Evolutionary conservation across 2,329 filamentous ascomycete genomes (phyloP).

Genomic region (Cladobotryum mycophilum): DNA sequence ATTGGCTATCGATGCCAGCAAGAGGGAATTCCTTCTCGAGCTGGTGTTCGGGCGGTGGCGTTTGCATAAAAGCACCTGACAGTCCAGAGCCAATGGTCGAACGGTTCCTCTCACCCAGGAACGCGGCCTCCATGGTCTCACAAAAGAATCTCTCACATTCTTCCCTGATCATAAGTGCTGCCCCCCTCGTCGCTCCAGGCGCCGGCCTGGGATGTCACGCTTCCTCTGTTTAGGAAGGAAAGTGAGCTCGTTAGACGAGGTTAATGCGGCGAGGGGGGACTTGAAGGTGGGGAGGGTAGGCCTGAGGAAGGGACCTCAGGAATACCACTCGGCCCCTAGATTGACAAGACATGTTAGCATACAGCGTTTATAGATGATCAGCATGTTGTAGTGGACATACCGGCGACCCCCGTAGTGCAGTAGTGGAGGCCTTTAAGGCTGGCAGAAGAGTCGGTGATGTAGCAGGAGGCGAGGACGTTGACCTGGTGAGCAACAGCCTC

Average conservation of each 20-base stretch:
- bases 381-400: constrained; percentile 39
- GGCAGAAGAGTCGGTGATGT: constrained; percentile 69
- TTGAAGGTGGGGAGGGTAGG: constrained; percentile 77
- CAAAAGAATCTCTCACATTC: constrained; percentile 99
- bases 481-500: constrained; percentile 57
- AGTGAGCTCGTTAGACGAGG: constrained; percentile 60
- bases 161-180: constrained; percentile 93
- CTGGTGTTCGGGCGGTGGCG: constrained; percentile 47
- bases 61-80: constrained; percentile 62
- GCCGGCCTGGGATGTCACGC: constrained; percentile 35
- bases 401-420: constrained; percentile 85
- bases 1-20: background rate
- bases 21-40: constrained; percentile 30
- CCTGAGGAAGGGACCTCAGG: constrained; percentile 86
- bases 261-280: constrained; percentile 77
- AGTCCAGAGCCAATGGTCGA: constrained; percentile 74
- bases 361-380: background rate
- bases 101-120: constrained; percentile 89
- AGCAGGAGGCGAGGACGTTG: constrained; percentile 87
- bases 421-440: constrained; percentile 82
- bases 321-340: constrained; percentile 81
- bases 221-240: constrained; percentile 52
- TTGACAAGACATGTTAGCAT: background rate
- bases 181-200: constrained; percentile 66
- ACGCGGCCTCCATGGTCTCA: constrained; percentile 86